Base-by-base conservation (phyloP, 805 yeast species). In the Pichia cephalocereana region DNA sequence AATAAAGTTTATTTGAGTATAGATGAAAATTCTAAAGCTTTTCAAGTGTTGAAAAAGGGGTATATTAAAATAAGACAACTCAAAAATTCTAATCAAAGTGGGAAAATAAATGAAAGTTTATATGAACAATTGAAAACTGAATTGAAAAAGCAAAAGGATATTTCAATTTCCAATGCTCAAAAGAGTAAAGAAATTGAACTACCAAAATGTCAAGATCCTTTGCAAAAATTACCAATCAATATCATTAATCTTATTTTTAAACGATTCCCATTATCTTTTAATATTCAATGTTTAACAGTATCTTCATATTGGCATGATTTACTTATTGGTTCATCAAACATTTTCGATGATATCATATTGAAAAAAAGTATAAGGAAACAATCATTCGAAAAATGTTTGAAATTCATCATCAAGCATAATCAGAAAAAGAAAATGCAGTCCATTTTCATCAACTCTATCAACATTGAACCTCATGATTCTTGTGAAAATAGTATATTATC, bases 31-130 rank as follows among this genome's bases (percentile, higher is more conserved):
- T 30, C 53, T 1, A 70, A 69, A 18, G 73, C 79, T 2, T 67
- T 65, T 50, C 61, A 63, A 38, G 54, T 57, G 2, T 60, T 67
- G 45, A 69, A 67, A 44, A 50, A 54, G 30, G 80, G 79, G 0
- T 41, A 71, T 3, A 60, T 62, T 43, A 58, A 55, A n/a, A 66
- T 76, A 8, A 65, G 64, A 26, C 52, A 50, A 11, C 72, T 69
- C 0, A 48, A 55, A 19, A 51, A 55, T n/a, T 58, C 62, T 42
- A 58, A 61, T 37, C 48, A 51, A 15, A 45, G 31, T 7, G 46
- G 53, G 4, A 51, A 47, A 14, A 66, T 70, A 15, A 69, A 70
- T 18, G 62, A 63, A 31, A 57, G 60, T 28, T 58, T 75, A 26
- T 63, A 63, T 37, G 47, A 49, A 1, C 68, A 54, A 47, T 61